Evolutionary conservation across 2,329 filamentous ascomycete genomes (phyloP).

Genomic region (Fusarium falciforme): DNA sequence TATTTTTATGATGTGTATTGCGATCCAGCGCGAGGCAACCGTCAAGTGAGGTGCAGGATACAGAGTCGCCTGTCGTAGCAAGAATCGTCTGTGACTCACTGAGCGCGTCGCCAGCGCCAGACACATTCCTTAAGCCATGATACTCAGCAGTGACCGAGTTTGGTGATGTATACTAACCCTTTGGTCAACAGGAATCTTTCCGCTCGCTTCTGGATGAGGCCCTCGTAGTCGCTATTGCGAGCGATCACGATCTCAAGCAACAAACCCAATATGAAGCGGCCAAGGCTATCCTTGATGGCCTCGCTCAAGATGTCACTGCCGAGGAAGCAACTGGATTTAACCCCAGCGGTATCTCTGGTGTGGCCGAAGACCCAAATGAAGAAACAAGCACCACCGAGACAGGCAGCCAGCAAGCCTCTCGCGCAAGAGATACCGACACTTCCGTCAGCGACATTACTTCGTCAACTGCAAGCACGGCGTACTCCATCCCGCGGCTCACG

Average conservation of each 20-base stretch:
- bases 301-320: constrained; percentile 71
- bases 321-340: constrained; percentile 85
- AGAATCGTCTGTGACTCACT: constrained; percentile 4
- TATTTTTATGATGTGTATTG: not conserved
- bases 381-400: constrained; percentile 41
- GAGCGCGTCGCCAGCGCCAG: not conserved
- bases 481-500: constrained; percentile 45
- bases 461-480: constrained; percentile 33
- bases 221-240: constrained; percentile 79
- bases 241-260: constrained; percentile 75
- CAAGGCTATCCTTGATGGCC: constrained; percentile 68
- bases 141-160: not conserved
- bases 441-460: constrained; percentile 43
- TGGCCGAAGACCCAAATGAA: constrained; percentile 40
- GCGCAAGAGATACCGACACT: constrained; percentile 45
- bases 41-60: not conserved
- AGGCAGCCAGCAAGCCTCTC: constrained; percentile 45
- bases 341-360: constrained; percentile 74
- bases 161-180: constrained; percentile 16
- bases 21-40: not conserved
- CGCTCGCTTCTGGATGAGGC: constrained; percentile 81
- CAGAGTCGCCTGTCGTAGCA: not conserved
- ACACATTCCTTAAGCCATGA: not conserved
- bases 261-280: constrained; percentile 64
- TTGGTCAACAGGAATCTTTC: constrained; percentile 70